A percentile compares a stretch with the other conserved stretches of the same genome.
These are phyloP conservation scores for Rhizopogon salebrosus DNA, from an alignment of 768 basidiomycete species.

Conservation along the genomic window DNA sequence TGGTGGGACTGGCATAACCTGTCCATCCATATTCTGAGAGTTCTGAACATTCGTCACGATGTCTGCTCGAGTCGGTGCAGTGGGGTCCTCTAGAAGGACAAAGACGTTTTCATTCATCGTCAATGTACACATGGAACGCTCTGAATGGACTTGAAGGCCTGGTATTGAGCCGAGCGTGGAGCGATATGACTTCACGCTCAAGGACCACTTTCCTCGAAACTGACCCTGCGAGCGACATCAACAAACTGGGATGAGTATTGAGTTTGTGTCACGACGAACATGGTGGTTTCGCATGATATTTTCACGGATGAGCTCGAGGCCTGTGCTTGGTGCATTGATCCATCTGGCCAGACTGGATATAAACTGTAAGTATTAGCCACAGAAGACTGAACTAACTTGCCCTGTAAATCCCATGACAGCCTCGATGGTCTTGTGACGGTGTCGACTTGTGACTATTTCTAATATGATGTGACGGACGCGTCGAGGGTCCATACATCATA, in stretches of 20 bases:
- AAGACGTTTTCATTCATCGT: conserved; percentile 81
- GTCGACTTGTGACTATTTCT: not conserved
- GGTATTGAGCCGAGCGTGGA: conserved; percentile 60
- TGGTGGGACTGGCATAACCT: conserved; percentile 24
- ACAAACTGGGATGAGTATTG: conserved; percentile 9
- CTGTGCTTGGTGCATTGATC: conserved; percentile 76
- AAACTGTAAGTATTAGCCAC: conserved; percentile 3
- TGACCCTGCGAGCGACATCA: conserved; percentile 42
- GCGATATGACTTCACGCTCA: conserved; percentile 69
- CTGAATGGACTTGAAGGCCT: conserved; percentile 44
- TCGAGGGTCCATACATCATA: not conserved
- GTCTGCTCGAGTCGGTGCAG: conserved; percentile 64
- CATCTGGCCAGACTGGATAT: conserved; percentile 63
- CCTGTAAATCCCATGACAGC: conserved; percentile 62
- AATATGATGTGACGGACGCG: conserved; percentile 16
- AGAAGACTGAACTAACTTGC: conserved; percentile 24
- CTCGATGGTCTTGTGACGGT: conserved; percentile 15
- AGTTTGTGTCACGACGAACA: conserved; percentile 29
- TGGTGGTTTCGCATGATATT: conserved; percentile 72
- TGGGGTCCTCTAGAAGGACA: conserved; percentile 72
- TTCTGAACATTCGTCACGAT: conserved; percentile 35
- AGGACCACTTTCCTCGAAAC: conserved; percentile 58
- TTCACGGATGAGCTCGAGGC: conserved; percentile 60
- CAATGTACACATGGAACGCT: conserved; percentile 70
- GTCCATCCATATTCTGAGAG: conserved; percentile 10